phyloP scores from a whole-genome alignment of 1,284 basidiomycete species.

The Boletus subluridellus region DNA sequence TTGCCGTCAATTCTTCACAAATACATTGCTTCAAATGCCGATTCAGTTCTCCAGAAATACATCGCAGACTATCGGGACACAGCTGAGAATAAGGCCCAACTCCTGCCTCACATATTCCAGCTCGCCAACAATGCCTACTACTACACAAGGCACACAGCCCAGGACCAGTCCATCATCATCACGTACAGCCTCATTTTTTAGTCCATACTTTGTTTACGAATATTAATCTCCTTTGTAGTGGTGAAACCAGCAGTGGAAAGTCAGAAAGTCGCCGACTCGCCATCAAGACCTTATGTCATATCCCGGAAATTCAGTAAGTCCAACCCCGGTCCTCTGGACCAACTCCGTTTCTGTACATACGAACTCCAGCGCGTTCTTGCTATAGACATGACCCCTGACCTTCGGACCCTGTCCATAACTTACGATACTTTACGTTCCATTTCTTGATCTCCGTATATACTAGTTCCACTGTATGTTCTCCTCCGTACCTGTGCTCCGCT shows the following conservation, averaged over 20 bases:
- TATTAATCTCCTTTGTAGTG: constrained; percentile 46
- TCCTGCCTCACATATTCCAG: constrained; percentile 85
- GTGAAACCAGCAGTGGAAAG: constrained; percentile 92
- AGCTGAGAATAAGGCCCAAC: constrained; percentile 47
- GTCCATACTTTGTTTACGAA: background rate
- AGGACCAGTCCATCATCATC: constrained; percentile 88
- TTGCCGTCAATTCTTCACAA: constrained; percentile 88
- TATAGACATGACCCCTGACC: too few relatives aligned
- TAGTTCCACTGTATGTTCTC: too few relatives aligned
- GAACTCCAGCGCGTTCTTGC: too few relatives aligned
- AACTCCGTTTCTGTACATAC: too few relatives aligned
- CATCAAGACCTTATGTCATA: constrained; percentile 85
- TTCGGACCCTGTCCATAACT: too few relatives aligned
- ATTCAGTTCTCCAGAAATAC: constrained; percentile 80
- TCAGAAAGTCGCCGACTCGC: constrained; percentile 87
- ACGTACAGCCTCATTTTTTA: constrained; percentile 50
- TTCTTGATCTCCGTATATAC: too few relatives aligned
- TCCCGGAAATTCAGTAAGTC: too few relatives aligned
- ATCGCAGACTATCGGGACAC: constrained; percentile 71
- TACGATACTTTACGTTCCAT: too few relatives aligned
- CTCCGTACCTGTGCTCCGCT: too few relatives aligned
- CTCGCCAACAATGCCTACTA: constrained; percentile 46
- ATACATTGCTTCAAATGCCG: constrained; percentile 75
- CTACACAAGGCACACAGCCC: constrained; percentile 90
- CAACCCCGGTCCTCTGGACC: too few relatives aligned